Evolutionary conservation across 2,329 filamentous ascomycete species (phyloP).

Genomic region (Penicillium aurantiogriseum): DNA sequence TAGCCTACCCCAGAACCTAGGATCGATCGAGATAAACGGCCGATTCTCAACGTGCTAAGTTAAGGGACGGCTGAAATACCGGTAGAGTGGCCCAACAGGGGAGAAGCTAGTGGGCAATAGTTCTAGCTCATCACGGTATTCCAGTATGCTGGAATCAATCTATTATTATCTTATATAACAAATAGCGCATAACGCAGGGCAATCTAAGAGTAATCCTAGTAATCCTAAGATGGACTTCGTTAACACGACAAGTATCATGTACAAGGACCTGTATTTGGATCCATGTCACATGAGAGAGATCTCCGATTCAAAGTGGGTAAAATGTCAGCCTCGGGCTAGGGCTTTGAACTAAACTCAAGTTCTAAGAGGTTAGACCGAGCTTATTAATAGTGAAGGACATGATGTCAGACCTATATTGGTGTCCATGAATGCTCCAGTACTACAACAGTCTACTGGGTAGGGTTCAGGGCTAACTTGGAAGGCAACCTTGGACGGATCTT

Average conservation of each 20-base stretch:
- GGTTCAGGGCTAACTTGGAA: background rate
- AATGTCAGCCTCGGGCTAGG: constrained; percentile 15
- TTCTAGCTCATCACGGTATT: background rate
- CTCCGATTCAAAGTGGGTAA: constrained; percentile 14
- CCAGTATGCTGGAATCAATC: background rate
- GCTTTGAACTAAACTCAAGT: background rate
- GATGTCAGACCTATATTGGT: constrained; percentile 8
- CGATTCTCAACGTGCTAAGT: constrained; percentile 9
- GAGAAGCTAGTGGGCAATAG: background rate
- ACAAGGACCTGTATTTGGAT: constrained; percentile 1
- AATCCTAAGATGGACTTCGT: background rate
- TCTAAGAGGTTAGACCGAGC: background rate
- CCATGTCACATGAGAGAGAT: constrained; percentile 18
- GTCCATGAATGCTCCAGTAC: background rate
- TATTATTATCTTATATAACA: background rate
- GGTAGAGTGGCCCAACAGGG: background rate
- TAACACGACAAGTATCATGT: constrained; percentile 1
- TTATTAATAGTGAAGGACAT: constrained; percentile 11
- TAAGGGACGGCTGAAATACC: constrained; percentile 1
- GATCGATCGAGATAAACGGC: constrained; percentile 6
- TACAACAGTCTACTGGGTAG: background rate
- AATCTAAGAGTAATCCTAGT: background rate
- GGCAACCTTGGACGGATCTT: background rate
- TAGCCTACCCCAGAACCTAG: background rate
- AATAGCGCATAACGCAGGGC: background rate